These are phyloP conservation scores for Fusarium poae DNA, from an alignment of 2,329 filamentous ascomycete genomes.

Conservation along the genomic window DNA sequence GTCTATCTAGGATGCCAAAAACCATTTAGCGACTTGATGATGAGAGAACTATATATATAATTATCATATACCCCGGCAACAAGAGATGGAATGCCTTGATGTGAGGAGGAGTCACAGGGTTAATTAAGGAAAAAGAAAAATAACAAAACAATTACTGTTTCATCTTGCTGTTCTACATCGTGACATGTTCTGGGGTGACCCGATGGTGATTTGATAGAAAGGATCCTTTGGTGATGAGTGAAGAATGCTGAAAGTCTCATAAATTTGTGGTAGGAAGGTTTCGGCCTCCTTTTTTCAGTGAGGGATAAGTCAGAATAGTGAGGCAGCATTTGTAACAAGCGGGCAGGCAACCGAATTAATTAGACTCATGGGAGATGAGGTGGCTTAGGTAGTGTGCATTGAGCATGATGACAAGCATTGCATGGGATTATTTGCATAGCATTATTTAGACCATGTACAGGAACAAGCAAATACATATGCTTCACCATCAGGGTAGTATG, in stretches of 20 bases:
- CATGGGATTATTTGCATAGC: slow-evolving; percentile 8
- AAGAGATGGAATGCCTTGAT: slow-evolving; percentile 23
- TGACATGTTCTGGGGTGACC: neutral
- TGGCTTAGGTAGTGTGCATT: slow-evolving; percentile 30
- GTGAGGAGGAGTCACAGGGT: slow-evolving; percentile 16
- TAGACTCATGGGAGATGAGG: slow-evolving; percentile 30
- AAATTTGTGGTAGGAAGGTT: slow-evolving; percentile 10
- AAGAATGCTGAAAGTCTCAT: slow-evolving; percentile 25
- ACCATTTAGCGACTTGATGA: slow-evolving; percentile 45
- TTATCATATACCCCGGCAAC: slow-evolving; percentile 28
- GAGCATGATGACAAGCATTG: neutral
- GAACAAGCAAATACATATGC: slow-evolving; percentile 16
- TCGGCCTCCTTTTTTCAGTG: slow-evolving; percentile 36
- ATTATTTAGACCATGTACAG: neutral
- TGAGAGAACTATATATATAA: slow-evolving; percentile 45
- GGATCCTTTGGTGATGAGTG: neutral
- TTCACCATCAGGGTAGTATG: neutral
- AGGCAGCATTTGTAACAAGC: slow-evolving; percentile 32
- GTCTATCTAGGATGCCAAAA: slow-evolving; percentile 45
- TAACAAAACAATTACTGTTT: slow-evolving; percentile 28
- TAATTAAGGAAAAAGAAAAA: slow-evolving; percentile 40
- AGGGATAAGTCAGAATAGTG: slow-evolving; percentile 16
- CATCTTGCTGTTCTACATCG: slow-evolving; percentile 8
- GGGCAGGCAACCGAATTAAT: slow-evolving; percentile 21
- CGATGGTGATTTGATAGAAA: neutral